These are phyloP conservation scores for Calamus simplicifolius DNA, from an alignment of 176 grass and related monocot genomes.

Conservation along the genomic window DNA sequence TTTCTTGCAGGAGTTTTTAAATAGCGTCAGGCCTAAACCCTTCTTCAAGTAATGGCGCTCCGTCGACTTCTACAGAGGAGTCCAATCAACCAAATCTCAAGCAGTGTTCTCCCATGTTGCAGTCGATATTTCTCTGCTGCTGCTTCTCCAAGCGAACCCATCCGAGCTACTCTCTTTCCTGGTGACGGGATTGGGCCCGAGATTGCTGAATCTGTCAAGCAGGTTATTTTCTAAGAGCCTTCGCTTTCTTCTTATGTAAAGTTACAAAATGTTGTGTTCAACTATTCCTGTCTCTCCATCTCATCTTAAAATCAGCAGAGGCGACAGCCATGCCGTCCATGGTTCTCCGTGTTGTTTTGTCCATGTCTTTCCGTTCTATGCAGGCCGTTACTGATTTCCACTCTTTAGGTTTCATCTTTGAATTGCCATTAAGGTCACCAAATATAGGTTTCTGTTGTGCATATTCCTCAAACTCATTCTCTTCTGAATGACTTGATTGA, in stretches of 20 bases:
- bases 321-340: no score
- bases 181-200: conserved; percentile 94
- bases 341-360: no score
- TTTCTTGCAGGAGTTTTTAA: no score
- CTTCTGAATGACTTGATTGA: no score
- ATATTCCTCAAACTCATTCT: no score
- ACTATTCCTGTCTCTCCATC: not conserved
- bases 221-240: conserved; percentile 26
- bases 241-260: not conserved
- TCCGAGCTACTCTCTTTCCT: conserved; percentile 73
- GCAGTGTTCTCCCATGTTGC: conserved; percentile 11
- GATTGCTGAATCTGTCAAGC: conserved; percentile 81
- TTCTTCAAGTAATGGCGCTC: conserved; percentile 19
- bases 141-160: conserved; percentile 14
- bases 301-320: no score
- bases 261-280: not conserved
- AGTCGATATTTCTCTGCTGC: conserved; percentile 13
- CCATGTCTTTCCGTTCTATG: no score
- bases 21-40: no score
- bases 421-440: no score
- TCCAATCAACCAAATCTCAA: conserved; percentile 12
- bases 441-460: no score
- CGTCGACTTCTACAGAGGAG: conserved; percentile 13
- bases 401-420: no score
- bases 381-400: no score